phyloP scores from a whole-genome alignment of 2,329 filamentous ascomycete species.

The Epichloe baconii region DNA sequence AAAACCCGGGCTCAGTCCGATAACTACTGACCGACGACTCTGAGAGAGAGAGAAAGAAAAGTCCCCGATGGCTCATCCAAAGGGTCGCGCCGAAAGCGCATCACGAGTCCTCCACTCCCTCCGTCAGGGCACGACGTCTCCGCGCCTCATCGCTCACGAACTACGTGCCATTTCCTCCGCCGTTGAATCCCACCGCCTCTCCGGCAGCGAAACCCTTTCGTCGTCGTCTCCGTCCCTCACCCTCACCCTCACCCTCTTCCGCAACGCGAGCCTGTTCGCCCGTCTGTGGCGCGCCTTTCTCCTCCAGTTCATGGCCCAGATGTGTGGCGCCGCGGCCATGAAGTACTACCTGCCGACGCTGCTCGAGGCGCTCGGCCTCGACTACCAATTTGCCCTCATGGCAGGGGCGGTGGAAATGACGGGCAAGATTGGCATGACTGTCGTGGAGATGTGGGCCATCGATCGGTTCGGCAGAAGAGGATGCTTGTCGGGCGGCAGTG shows the following conservation, averaged over 20 bases:
- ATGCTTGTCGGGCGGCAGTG: conserved; percentile 35
- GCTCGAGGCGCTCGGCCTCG: conserved; percentile 36
- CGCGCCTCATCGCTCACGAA: conserved; percentile 26
- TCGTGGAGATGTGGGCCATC: conserved; percentile 44
- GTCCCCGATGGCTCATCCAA: conserved; percentile 46
- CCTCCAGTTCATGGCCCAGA: conserved; percentile 46
- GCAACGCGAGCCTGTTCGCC: conserved; percentile 31
- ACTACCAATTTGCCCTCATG: conserved; percentile 33
- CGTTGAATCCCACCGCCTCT: conserved; percentile 22
- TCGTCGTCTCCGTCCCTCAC: conserved; percentile 7
- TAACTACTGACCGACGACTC: too few species aligned
- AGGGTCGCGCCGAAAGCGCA: conserved; percentile 29
- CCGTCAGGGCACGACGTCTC: conserved; percentile 28
- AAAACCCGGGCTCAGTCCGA: too few species aligned
- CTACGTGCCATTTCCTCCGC: conserved; percentile 33
- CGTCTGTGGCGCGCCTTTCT: conserved; percentile 43
- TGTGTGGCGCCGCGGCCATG: conserved; percentile 46
- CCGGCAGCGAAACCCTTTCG: conserved; percentile 8
- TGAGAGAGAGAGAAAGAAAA: not conserved
- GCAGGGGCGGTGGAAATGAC: conserved; percentile 44
- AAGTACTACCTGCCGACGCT: conserved; percentile 47
- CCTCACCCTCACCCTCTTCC: conserved; percentile 30
- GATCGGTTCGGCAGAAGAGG: conserved; percentile 36
- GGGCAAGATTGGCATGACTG: conserved; percentile 41
- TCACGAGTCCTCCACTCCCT: conserved; percentile 33